phyloP scores from a whole-genome alignment of 176 grass and related monocot genomes.

The Musa itinerans region DNA sequence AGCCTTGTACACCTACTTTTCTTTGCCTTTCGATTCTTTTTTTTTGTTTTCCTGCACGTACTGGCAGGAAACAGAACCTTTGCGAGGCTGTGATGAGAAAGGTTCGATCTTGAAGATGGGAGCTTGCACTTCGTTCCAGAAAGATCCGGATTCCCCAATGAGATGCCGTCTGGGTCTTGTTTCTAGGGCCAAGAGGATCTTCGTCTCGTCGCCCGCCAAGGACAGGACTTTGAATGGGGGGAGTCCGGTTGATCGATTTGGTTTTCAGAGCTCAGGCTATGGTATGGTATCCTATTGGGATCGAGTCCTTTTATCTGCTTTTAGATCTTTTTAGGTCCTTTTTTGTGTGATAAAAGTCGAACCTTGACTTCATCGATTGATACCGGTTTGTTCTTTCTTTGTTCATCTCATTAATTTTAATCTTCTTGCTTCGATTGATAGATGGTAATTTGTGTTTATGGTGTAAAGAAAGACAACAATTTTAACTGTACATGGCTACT shows the following conservation, averaged over 20 bases:
- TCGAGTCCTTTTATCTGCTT: neutral
- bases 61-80: neutral
- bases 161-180: conserved; percentile 19
- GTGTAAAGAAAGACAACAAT: no score
- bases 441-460: no score
- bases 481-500: no score
- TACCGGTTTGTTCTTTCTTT: neutral
- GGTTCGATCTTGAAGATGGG: conserved; percentile 44
- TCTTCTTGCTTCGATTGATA: no score
- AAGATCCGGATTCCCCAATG: conserved; percentile 25
- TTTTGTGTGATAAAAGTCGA: conserved; percentile 1
- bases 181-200: conserved; percentile 41
- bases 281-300: conserved; percentile 35
- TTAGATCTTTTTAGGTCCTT: neutral
- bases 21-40: neutral
- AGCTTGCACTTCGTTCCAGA: conserved; percentile 61
- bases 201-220: conserved; percentile 49
- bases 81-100: neutral
- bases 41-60: neutral
- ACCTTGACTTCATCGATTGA: neutral
- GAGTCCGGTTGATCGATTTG: conserved; percentile 17
- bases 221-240: conserved; percentile 25
- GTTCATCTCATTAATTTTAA: no score
- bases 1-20: neutral
- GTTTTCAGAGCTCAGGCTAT: conserved; percentile 33